A percentile compares a stretch with the other conserved stretches of the same genome.
Conservation (phyloP, 257 asterid species). For the Solanum corneliomulleri region DNA sequence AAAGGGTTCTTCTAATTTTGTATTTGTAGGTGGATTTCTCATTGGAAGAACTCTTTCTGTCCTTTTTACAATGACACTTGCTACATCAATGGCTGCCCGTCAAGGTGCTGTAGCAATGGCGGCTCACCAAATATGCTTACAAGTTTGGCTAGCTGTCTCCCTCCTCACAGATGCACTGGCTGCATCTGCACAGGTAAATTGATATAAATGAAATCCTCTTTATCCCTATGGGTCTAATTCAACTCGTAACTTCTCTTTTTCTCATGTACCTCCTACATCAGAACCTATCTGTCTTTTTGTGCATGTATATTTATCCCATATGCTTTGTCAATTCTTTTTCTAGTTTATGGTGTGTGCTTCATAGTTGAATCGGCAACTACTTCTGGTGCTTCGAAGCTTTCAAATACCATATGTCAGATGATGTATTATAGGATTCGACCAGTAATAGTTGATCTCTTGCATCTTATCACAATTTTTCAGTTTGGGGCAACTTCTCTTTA, state of each 20-base stretch:
- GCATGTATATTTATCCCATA: not conserved
- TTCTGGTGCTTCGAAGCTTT: not conserved
- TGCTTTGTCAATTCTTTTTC: not conserved
- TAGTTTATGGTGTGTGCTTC: not conserved
- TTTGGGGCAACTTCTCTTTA: not conserved
- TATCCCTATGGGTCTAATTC: not conserved
- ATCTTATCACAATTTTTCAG: not conserved
- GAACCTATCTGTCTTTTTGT: not conserved
- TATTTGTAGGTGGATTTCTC: conserved; percentile 65
- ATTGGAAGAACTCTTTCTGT: conserved; percentile 91
- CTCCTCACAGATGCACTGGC: conserved; percentile 93
- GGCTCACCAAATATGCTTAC: conserved; percentile 89
- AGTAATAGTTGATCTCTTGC: not conserved
- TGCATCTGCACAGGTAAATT: conserved; percentile 74
- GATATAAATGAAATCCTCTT: not conserved
- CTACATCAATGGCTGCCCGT: conserved; percentile 97
- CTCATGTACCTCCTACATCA: not conserved
- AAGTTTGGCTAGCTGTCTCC: conserved; percentile 93
- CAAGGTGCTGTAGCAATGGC: conserved; percentile 95
- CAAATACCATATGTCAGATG: not conserved
- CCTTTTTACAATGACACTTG: conserved; percentile 76
- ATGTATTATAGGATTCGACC: not conserved
- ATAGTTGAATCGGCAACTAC: not conserved
- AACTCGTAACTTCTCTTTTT: not conserved
- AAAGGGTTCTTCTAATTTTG: not conserved